Conservation (phyloP, 306 rosid genomes). For the Cercis canadensis region DNA sequence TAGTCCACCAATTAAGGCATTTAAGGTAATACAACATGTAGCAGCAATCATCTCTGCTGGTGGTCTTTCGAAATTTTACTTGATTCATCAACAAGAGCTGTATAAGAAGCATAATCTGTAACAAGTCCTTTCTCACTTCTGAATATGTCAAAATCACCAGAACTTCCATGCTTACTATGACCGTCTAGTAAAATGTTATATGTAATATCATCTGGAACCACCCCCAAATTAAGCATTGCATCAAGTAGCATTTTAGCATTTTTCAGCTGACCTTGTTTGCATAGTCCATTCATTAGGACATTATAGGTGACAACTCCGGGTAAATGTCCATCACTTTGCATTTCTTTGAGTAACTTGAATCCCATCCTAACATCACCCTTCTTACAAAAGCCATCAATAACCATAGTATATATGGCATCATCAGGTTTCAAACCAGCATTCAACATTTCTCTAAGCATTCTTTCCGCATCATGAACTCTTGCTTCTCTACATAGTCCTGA, state of each 20-base stretch:
- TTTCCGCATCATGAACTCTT: conserved; percentile 64
- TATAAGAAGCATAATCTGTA: conserved; percentile 74
- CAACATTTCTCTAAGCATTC: conserved; percentile 70
- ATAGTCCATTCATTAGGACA: conserved; percentile 85
- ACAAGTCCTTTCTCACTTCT: conserved; percentile 71
- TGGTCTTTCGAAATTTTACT: conserved; percentile 50
- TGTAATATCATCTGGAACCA: conserved; percentile 86
- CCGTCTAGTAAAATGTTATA: conserved; percentile 86
- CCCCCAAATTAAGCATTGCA: conserved; percentile 84
- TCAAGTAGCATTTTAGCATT: conserved; percentile 82
- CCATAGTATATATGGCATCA: conserved; percentile 72
- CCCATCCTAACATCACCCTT: conserved; percentile 74
- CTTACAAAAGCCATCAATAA: conserved; percentile 83
- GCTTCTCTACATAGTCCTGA: conserved; percentile 81
- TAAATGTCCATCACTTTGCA: conserved; percentile 63
- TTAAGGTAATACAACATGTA: conserved; percentile 3
- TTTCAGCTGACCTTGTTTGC: conserved; percentile 95
- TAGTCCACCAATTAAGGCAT: conserved; percentile 14
- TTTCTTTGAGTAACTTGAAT: conserved; percentile 75
- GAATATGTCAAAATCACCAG: conserved; percentile 51
- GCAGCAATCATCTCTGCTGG: conserved; percentile 53
- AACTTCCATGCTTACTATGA: conserved; percentile 69
- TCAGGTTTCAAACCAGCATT: conserved; percentile 74
- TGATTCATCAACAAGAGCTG: conserved; percentile 60
- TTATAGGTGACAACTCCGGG: conserved; percentile 82